These are phyloP conservation scores for Verticillium tricorpus DNA, from an alignment of 2,329 filamentous ascomycete species.

Conservation along the genomic window DNA sequence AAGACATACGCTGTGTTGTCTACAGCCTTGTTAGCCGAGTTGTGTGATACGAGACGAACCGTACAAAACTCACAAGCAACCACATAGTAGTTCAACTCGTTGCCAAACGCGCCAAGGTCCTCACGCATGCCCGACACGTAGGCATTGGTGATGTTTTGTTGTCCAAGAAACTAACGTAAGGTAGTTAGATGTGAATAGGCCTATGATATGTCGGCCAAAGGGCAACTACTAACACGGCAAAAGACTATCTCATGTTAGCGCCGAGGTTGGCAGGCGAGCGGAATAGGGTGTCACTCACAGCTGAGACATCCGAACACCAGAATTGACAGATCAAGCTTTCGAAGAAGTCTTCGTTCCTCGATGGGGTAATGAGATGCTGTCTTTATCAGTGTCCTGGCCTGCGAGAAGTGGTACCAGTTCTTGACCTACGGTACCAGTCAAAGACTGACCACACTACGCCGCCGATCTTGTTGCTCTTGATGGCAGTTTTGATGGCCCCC, in stretches of 20 bases:
- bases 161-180: conserved; percentile 16
- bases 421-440: conserved; percentile 22
- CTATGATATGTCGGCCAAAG: no score
- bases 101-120: conserved; percentile 25
- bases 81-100: conserved; percentile 23
- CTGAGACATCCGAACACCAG: conserved; percentile 18
- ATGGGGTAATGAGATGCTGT: conserved; percentile 19
- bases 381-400: neutral
- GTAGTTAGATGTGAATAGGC: no score
- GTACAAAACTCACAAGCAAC: conserved; percentile 6
- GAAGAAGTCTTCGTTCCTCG: conserved; percentile 18
- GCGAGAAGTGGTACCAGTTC: neutral
- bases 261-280: neutral
- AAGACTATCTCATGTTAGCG: conserved; percentile 1
- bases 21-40: conserved; percentile 4
- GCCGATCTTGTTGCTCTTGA: conserved; percentile 17
- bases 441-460: conserved; percentile 21
- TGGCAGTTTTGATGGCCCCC: conserved; percentile 4
- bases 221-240: conserved; percentile 6
- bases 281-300: conserved; percentile 10
- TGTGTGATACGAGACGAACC: neutral
- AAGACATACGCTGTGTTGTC: conserved; percentile 34
- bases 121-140: conserved; percentile 35
- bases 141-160: conserved; percentile 29
- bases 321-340: conserved; percentile 20